Conservation (phyloP, 1,139 yeast species). For the Magnusiomyces ingens region DNA sequence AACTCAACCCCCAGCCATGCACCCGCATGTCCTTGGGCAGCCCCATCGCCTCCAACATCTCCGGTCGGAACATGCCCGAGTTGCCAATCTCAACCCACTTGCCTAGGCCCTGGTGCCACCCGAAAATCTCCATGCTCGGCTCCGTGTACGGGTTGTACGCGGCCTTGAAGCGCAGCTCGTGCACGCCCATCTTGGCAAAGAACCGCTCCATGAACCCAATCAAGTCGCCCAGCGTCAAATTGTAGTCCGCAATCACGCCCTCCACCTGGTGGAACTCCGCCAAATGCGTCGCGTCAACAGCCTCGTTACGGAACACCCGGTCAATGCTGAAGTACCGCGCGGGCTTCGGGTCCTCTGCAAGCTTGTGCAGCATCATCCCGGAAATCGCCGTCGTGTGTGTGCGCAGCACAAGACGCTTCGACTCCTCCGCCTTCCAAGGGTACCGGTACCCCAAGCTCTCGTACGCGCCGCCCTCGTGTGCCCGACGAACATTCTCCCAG, state of each 20-base stretch:
- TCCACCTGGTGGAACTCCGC: constrained; percentile 99
- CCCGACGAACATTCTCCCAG: constrained; percentile 70
- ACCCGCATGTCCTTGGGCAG: constrained; percentile 91
- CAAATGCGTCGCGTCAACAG: constrained; percentile 99
- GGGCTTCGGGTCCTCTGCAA: constrained; percentile 88
- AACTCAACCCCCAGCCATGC: constrained; percentile 93
- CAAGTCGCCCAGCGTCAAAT: constrained; percentile 88
- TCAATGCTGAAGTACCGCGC: constrained; percentile 91
- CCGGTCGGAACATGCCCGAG: constrained; percentile 99
- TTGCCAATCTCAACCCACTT: constrained; percentile 99
- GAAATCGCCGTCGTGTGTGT: constrained; percentile 97
- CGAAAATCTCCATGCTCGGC: constrained; percentile 95
- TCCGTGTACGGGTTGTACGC: constrained; percentile 99
- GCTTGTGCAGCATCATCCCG: constrained; percentile 74
- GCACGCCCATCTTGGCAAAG: constrained; percentile 96
- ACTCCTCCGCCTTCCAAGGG: constrained; percentile 91
- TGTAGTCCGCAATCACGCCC: constrained; percentile 97
- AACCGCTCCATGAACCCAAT: constrained; percentile 98
- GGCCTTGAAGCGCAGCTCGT: constrained; percentile 91
- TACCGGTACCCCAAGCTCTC: constrained; percentile 98
- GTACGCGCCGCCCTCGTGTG: constrained; percentile 83
- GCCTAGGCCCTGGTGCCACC: constrained; percentile 89
- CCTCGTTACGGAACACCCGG: constrained; percentile 98
- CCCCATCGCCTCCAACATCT: constrained; percentile 98
- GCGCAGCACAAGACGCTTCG: constrained; percentile 85